A percentile compares a stretch with the other conserved stretches of the same genome.
phyloP scores from a whole-genome alignment of 1,139 yeast genomes.

The Pichia inconspicua region DNA sequence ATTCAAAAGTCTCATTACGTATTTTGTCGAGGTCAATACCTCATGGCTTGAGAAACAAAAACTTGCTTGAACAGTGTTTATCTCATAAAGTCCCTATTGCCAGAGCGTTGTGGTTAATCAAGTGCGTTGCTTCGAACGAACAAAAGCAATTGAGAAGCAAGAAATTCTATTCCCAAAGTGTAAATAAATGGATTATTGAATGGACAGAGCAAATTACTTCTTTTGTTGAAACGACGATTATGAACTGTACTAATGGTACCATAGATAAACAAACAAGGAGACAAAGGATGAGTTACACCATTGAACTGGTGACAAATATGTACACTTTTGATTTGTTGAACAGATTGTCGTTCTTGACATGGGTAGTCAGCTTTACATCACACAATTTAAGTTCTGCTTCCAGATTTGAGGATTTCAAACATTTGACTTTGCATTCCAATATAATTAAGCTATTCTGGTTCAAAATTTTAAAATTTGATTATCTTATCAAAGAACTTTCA shows the following conservation, averaged over 20 bases:
- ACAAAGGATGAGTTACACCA: constrained; percentile 47
- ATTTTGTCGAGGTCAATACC: constrained; percentile 77
- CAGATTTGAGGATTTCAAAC: constrained; percentile 17
- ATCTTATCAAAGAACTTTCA: constrained; percentile 51
- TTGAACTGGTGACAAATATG: constrained; percentile 53
- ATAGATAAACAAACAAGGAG: constrained; percentile 40
- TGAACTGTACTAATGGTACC: constrained; percentile 27
- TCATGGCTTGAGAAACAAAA: constrained; percentile 75
- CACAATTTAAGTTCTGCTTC: constrained; percentile 32
- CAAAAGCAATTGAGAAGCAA: constrained; percentile 60
- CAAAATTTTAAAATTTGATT: constrained; percentile 47
- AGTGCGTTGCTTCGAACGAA: constrained; percentile 81
- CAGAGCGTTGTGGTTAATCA: constrained; percentile 84
- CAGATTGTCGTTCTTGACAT: constrained; percentile 49
- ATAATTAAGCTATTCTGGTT: constrained; percentile 66
- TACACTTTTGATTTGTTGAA: constrained; percentile 65
- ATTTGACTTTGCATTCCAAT: constrained; percentile 38
- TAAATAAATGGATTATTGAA: constrained; percentile 65
- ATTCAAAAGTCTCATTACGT: constrained; percentile 55
- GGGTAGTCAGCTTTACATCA: constrained; percentile 52
- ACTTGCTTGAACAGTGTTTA: constrained; percentile 65
- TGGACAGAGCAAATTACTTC: constrained; percentile 80
- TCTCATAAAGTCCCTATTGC: constrained; percentile 58
- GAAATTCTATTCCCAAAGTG: constrained; percentile 28
- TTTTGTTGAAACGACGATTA: constrained; percentile 46